Conservation (phyloP, 2,329 filamentous ascomycete genomes). For the Aspergillus thermomutatus region DNA sequence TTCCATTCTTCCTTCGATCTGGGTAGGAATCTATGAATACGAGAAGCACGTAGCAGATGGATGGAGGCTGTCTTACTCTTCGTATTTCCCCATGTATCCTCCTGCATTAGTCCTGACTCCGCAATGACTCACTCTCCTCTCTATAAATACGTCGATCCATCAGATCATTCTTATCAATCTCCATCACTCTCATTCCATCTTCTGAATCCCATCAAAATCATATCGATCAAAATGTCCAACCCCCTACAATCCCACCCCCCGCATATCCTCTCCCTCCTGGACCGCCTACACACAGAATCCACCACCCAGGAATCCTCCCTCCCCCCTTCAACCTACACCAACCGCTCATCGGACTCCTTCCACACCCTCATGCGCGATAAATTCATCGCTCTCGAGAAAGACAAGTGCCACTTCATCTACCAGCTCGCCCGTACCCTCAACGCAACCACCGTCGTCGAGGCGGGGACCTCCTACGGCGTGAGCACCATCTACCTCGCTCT, state of each 20-base stretch:
- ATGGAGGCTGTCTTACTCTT: neutral
- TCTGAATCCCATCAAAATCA: neutral
- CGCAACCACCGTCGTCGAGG: constrained; percentile 55
- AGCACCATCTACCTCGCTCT: constrained; percentile 62
- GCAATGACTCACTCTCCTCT: neutral
- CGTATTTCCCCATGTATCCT: neutral
- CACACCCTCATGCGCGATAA: constrained; percentile 51
- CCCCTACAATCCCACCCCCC: constrained; percentile 8
- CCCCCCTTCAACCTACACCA: constrained; percentile 19
- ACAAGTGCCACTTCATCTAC: constrained; percentile 58
- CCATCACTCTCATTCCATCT: neutral
- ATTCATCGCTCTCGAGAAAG: constrained; percentile 58
- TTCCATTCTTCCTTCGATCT: too few species aligned
- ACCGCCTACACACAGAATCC: constrained; percentile 30
- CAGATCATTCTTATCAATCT: neutral
- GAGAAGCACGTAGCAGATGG: neutral
- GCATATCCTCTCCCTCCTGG: constrained; percentile 23
- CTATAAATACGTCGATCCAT: neutral
- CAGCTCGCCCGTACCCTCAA: constrained; percentile 49
- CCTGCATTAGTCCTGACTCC: neutral
- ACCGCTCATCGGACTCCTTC: constrained; percentile 7
- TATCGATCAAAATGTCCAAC: constrained; percentile 3
- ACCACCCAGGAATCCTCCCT: constrained; percentile 29
- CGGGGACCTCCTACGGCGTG: constrained; percentile 60
- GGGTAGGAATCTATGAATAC: neutral